Conservation (phyloP, 768 basidiomycete species). For the Leccinum pellstonianum region DNA sequence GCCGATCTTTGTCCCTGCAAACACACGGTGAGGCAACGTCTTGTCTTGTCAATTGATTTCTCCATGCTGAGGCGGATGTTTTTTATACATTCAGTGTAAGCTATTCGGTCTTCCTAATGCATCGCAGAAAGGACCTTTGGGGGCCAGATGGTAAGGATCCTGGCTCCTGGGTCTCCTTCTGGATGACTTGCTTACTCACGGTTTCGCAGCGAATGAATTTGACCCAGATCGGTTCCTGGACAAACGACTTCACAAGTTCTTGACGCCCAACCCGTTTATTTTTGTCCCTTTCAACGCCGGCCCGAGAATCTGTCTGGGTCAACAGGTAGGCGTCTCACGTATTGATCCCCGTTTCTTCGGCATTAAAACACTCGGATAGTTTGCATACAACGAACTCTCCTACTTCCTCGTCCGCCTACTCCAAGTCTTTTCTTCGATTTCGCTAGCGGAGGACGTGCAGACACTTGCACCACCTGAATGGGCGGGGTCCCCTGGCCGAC, state of each 20-base stretch:
- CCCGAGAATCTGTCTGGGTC: conserved; percentile 38
- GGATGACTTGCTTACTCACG: not conserved
- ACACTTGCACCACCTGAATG: conserved; percentile 46
- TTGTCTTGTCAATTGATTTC: not conserved
- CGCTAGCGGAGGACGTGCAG: conserved; percentile 46
- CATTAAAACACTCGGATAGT: conserved; percentile 33
- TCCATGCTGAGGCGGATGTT: not conserved
- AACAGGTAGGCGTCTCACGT: conserved; percentile 27
- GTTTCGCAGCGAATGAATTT: conserved; percentile 47
- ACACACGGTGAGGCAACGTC: conserved; percentile 24
- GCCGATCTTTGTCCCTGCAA: conserved; percentile 34
- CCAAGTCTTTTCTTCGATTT: conserved; percentile 49
- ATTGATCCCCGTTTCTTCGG: not conserved
- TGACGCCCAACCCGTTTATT: conserved; percentile 53
- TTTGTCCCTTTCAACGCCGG: conserved; percentile 45
- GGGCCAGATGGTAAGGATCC: conserved; percentile 55
- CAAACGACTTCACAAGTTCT: conserved; percentile 51
- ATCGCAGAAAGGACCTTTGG: conserved; percentile 62
- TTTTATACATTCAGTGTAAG: conserved; percentile 28
- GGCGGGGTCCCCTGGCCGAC: conserved; percentile 33
- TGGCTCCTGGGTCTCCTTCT: not conserved
- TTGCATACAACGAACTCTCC: conserved; percentile 64
- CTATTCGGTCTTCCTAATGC: conserved; percentile 57
- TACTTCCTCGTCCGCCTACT: conserved; percentile 62
- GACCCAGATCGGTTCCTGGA: conserved; percentile 71